Evolutionary conservation across 1,284 basidiomycete species (phyloP), one percentile per base, ranked within the genome.

Genomic region (Ustilago hordei): DNA sequence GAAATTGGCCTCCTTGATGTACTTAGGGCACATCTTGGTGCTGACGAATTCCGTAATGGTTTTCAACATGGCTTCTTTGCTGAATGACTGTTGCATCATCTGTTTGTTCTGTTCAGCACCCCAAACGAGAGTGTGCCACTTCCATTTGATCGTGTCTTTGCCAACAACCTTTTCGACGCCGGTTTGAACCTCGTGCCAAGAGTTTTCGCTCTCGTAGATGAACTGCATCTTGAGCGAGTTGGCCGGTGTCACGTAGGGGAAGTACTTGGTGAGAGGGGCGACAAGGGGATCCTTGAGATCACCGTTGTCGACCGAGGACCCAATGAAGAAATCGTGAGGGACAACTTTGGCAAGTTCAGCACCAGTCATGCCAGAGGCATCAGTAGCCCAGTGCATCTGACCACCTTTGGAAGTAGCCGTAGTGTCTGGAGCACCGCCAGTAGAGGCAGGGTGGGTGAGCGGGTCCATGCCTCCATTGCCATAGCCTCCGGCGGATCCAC

Each of bases 21-120:
- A 69, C 65, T 76, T 76, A 55, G 64, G n/a, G 55, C 69, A 76
- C 59, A 76, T 54, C 60, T 69, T 76, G 55, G n/a, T 64, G 45
- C 59, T 54, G 65, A 76, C 50, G 55, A 71, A 76, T 34, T 71
- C 74, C 41, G 61, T 69, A 59, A 76, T 50, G 48, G 74, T 64
- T 69, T 76, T 71, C 69, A 76, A 64, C 74, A 76, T 76, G 35
- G 74, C 65, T 9, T 76, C 74, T 56, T 76, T 76, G 59, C 59
- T 58, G 63, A 60, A 69, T 2, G 65, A 64, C 35, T 68, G 61
- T 34, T 64, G 58, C 74, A 76, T 76, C 64, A 76, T 64, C 38
- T 35, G 60, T 17, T 62, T 19, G 56, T 62, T 76, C 13, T 48
- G 55, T 39, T 76, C 47, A n/a, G 64, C 57, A 31, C 69, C 74